Base-by-base conservation (phyloP, 2,329 filamentous ascomycete genomes). In the Penicillium fuscoglaucum region DNA sequence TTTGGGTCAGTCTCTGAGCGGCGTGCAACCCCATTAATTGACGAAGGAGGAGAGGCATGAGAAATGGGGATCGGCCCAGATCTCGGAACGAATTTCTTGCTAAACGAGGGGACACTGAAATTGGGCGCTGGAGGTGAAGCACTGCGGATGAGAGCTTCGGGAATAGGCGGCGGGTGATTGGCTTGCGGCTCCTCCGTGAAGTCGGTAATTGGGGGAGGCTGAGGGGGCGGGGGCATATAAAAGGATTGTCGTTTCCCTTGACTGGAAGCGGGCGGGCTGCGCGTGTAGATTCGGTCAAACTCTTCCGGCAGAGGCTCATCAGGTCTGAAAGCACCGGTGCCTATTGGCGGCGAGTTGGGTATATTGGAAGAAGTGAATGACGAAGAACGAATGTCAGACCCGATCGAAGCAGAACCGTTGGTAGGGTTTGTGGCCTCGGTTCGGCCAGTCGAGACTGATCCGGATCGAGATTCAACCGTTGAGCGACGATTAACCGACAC, bases 41-140 rank as follows among this genome's bases (percentile, higher is more conserved):
- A 61, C 19, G 66, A 44, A 21, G 64, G 58, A 15, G 63, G 64
- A 35, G 65, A 62, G 29, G 54, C 41, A 17, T 68, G 62, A 31
- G 46, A 57, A 35, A 43, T 58, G 15, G 49, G 57, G 31, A 29
- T 58, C 9, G 59, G 59, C 3, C 62, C 62, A 9, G 58, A 62
- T 40, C 66, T 62, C 15, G 70, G 58, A 3, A 67, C 64, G 41
- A 75, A 76, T 57, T 74, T 72, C 64, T 70, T 74, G 67, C 74
- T 78, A 54, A 77, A 76, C 1, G 70, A 70, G 4, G 76, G 76
- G 17, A 78, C 71, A 56, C 76, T 78, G 49, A 78, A 77, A 54
- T 78, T 78, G 3, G 74, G 76, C 4, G 75, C 69, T 26, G 73
- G 68, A 4, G 73, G 70, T 0, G 75, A 73, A n/a, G 68, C 57